phyloP scores from a whole-genome alignment of 2,329 filamentous ascomycete genomes.

The Metarhizium sp. region DNA sequence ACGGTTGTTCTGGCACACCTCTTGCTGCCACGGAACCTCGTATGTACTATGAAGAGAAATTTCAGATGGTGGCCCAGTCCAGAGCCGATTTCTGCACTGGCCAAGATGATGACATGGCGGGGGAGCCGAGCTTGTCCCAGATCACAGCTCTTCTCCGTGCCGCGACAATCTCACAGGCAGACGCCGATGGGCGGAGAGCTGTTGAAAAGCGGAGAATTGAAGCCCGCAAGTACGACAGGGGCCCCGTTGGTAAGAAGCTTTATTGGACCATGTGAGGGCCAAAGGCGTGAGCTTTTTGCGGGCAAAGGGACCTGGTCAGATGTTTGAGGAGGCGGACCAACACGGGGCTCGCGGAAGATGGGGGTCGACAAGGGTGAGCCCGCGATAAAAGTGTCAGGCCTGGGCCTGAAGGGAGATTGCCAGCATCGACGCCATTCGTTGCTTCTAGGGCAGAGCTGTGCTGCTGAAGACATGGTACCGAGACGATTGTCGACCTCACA shows the following conservation, averaged over 20 bases:
- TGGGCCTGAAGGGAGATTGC: not conserved
- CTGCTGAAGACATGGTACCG: not conserved
- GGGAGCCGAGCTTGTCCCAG: conserved; percentile 2
- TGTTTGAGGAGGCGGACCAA: not conserved
- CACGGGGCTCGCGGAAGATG: not conserved
- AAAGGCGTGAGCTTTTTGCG: not conserved
- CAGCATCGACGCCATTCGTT: not conserved
- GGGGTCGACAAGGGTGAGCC: not conserved
- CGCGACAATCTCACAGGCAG: not conserved
- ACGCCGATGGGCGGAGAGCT: not conserved
- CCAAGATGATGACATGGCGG: not conserved
- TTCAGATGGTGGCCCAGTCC: not conserved
- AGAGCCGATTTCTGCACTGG: not conserved
- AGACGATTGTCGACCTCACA: not conserved
- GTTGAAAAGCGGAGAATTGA: conserved; percentile 2
- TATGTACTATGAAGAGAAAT: not conserved
- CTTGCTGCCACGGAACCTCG: not conserved
- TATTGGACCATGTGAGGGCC: conserved; percentile 3
- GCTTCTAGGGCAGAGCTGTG: not conserved
- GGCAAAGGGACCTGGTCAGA: not conserved
- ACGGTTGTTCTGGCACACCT: conserved; percentile 2
- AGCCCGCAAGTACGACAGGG: not conserved
- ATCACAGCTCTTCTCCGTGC: conserved; percentile 1
- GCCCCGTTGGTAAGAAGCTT: conserved; percentile 4
- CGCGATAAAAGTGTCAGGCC: not conserved